These are phyloP conservation scores for Cornus florida DNA, from an alignment of 148 eudicot genomes.

Conservation along the genomic window DNA sequence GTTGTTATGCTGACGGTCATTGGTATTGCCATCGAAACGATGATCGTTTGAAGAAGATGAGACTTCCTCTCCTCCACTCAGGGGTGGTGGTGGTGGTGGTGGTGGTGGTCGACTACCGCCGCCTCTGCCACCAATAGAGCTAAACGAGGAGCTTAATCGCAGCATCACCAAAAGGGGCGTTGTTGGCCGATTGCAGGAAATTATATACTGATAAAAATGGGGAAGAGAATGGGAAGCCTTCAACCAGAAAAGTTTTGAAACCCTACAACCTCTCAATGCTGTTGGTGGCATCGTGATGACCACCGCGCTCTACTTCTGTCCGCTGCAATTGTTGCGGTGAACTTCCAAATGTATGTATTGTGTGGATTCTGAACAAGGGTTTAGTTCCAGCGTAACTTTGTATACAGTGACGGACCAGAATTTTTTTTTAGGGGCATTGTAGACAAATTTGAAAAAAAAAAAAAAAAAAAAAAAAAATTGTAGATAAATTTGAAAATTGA, in stretches of 20 bases:
- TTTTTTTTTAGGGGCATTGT: too few relatives aligned
- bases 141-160: slow-evolving; percentile 14
- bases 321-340: too few relatives aligned
- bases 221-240: slow-evolving; percentile 19
- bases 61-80: background rate
- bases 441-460: too few relatives aligned
- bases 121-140: slow-evolving; percentile 16
- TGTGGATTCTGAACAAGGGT: too few relatives aligned
- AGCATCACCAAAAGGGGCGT: slow-evolving; percentile 20
- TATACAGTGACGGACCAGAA: too few relatives aligned
- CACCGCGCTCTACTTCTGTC: too few relatives aligned
- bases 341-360: too few relatives aligned
- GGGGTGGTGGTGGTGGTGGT: too few relatives aligned
- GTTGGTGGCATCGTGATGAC: too few relatives aligned
- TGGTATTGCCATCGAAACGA: background rate
- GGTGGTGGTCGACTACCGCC: slow-evolving; percentile 6
- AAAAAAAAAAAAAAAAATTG: too few relatives aligned
- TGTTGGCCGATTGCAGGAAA: slow-evolving; percentile 7
- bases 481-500: too few relatives aligned
- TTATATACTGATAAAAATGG: slow-evolving; percentile 7
- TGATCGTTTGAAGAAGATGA: background rate
- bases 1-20: background rate
- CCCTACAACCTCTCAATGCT: slow-evolving; percentile 27
- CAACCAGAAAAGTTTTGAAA: slow-evolving; percentile 23
- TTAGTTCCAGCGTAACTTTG: too few relatives aligned